These are phyloP conservation scores for Hylodesmum podocarpum DNA, from an alignment of 306 rosid genomes.

Conservation along the genomic window DNA sequence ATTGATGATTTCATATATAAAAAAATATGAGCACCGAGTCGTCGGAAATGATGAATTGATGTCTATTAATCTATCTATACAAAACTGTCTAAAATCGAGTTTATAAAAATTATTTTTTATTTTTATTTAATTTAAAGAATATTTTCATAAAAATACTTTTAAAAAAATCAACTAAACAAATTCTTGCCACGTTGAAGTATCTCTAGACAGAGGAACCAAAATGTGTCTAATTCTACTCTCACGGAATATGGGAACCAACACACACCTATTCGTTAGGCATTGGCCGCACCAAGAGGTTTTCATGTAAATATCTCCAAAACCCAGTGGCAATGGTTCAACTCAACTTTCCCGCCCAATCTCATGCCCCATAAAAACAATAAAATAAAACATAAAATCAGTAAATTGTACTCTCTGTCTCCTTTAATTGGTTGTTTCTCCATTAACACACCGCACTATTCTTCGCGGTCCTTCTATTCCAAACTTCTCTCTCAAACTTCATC, in stretches of 20 bases:
- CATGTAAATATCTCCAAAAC: constrained; percentile 31
- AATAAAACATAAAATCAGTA: not conserved
- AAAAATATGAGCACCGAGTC: too few relatives aligned
- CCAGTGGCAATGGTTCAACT: constrained; percentile 7
- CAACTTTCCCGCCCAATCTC: constrained; percentile 64
- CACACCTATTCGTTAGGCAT: not conserved
- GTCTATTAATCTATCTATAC: too few relatives aligned
- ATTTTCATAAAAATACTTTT: too few relatives aligned
- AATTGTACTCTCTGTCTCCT: not conserved
- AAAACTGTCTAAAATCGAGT: too few relatives aligned
- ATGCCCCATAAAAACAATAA: not conserved
- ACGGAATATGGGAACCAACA: not conserved
- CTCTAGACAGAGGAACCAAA: too few relatives aligned
- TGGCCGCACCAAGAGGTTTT: not conserved
- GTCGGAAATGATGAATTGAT: too few relatives aligned
- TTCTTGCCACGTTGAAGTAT: too few relatives aligned
- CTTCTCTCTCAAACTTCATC: constrained; percentile 16
- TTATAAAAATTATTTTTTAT: too few relatives aligned
- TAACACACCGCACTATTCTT: not conserved
- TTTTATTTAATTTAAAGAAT: too few relatives aligned
- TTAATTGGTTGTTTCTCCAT: not conserved
- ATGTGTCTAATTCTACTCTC: not conserved
- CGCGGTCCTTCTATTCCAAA: constrained; percentile 22
- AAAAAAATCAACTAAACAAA: too few relatives aligned
- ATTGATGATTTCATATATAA: too few relatives aligned